Conservation (phyloP, 495 filamentous ascomycete genomes). For the Talaromyces stipitatus region DNA sequence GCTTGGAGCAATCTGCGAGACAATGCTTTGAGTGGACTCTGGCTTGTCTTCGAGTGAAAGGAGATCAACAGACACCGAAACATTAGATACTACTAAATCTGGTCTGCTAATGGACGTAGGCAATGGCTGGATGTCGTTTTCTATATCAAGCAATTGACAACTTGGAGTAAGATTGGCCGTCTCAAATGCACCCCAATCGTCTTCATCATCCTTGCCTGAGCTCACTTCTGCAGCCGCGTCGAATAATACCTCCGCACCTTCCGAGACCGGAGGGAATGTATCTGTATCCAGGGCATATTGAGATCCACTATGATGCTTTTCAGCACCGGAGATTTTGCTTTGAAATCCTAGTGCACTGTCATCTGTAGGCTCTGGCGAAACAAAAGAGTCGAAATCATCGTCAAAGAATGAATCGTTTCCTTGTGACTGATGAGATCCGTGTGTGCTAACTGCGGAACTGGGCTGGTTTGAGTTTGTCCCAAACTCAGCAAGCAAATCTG, state of each 20-base stretch:
- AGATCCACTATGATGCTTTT: background rate
- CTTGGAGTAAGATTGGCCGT: slow-evolving; percentile 44
- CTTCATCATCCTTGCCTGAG: slow-evolving; percentile 51
- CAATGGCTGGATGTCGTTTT: background rate
- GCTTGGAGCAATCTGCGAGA: background rate
- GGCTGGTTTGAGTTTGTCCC: slow-evolving; percentile 23
- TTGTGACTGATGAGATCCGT: background rate
- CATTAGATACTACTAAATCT: background rate
- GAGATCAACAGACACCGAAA: background rate
- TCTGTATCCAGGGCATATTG: background rate
- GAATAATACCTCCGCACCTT: slow-evolving; percentile 28
- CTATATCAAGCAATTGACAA: slow-evolving; percentile 37
- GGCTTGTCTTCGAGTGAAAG: slow-evolving; percentile 5
- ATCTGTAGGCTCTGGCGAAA: background rate
- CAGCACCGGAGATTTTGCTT: background rate
- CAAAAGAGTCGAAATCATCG: slow-evolving; percentile 7
- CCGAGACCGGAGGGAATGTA: background rate
- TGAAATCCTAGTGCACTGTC: too few species aligned
- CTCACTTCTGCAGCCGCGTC: slow-evolving; percentile 34
- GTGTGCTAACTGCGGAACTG: background rate
- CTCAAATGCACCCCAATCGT: slow-evolving; percentile 75
- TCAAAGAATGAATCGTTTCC: background rate
- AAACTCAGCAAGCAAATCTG: slow-evolving; percentile 68
- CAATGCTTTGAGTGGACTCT: background rate
- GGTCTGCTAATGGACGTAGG: background rate